Evolutionary conservation across 2,329 filamentous ascomycete genomes (phyloP).

Genomic region (Diaporthe eres): DNA sequence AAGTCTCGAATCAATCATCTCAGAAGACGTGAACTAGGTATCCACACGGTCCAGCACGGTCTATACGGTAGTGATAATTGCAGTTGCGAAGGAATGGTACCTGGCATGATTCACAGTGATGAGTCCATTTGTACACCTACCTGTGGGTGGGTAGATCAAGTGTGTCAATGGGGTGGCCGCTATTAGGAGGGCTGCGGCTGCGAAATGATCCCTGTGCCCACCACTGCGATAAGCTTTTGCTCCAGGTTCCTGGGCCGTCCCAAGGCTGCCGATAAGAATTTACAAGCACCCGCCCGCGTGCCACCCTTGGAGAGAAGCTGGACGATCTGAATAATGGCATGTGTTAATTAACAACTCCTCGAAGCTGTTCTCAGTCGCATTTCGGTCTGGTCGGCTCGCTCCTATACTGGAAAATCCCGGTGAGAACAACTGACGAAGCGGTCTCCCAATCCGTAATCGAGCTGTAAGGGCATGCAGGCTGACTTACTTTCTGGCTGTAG

Average conservation of each 20-base stretch:
- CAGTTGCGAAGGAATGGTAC: neutral
- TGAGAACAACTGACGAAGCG: neutral
- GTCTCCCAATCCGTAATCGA: neutral
- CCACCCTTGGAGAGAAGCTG: slow-evolving; percentile 17
- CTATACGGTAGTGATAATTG: neutral
- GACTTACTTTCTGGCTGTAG: slow-evolving; percentile 12
- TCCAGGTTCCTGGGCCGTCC: slow-evolving; percentile 3
- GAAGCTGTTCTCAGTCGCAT: slow-evolving; percentile 11
- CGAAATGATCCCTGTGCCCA: slow-evolving; percentile 25
- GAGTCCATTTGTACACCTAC: neutral
- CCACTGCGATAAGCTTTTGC: slow-evolving; percentile 32
- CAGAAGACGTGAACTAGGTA: neutral
- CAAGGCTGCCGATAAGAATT: slow-evolving; percentile 33
- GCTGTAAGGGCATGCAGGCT: neutral
- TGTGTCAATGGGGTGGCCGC: neutral
- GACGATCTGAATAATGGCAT: slow-evolving; percentile 25
- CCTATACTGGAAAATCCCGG: slow-evolving; percentile 10
- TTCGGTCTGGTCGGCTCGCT: neutral
- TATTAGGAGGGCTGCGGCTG: slow-evolving; percentile 1
- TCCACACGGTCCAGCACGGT: neutral
- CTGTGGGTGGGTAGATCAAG: neutral
- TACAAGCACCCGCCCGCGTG: slow-evolving; percentile 20
- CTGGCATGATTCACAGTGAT: neutral
- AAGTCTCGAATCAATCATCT: neutral
- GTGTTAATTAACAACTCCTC: slow-evolving; percentile 23